Base-by-base conservation (phyloP, 2,329 filamentous ascomycete genomes). In the Xylariaceae sp. region DNA sequence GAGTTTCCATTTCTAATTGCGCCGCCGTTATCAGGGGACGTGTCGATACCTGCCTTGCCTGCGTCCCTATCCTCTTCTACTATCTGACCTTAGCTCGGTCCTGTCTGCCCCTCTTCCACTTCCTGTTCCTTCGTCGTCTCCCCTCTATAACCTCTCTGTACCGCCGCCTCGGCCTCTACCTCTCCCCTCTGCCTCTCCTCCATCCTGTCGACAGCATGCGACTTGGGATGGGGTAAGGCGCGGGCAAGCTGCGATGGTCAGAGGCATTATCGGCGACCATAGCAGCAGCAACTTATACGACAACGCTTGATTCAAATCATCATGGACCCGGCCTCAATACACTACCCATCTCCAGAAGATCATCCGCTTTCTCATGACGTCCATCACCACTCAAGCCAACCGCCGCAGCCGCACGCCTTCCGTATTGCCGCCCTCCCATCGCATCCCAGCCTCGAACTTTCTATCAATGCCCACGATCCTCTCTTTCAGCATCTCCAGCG, bases 391-490 rank as follows among this genome's bases (percentile, higher is more conserved):
- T 48, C 55, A 32, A 54, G 50, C 30, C 59, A 53, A 11, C 52
- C 55, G 24, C 45, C 55, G 35, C 49, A 50, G 10, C 24, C 57
- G 18, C 56, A 59, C 16, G 44, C 63, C 37, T 67, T 65, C 41
- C 63, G 64, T 43, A 59, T 67, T 15, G 45, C 59, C 10, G 59
- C 63, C 46, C 62, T 75, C 16, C 63, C 69, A 32, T 67, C 72
- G 24, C 73, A 74, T 53, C 48, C 68, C 56, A 63, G 65, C 63
- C 59, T 75, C 61, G 64, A 73, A 46, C 68, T 79, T 21, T 70
- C 73, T 44, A 71, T 79, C 52, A 73, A 76, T 51, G 64, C 71
- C 41, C 66, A 69, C 52, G 68, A 74, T 50, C 54, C 70, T 27
- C 74, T 76, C 57, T 66, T 65, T 48, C 62, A 64, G 53, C 64